Base-by-base conservation (phyloP, 1,139 yeast genomes). In the Yamadazyma blattariae region DNA sequence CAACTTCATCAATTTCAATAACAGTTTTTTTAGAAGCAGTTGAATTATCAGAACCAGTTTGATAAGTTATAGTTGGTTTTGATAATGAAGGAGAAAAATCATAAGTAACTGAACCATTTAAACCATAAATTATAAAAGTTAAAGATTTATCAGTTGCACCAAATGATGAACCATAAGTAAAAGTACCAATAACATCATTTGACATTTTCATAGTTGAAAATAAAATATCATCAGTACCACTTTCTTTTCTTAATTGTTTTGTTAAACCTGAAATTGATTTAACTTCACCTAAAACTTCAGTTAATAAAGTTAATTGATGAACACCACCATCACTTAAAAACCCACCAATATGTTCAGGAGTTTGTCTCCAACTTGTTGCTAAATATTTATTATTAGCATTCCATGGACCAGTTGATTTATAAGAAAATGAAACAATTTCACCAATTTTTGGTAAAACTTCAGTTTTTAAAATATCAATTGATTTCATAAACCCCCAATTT, bases 291-390 rank as follows among this genome's bases (percentile, higher is more conserved):
- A 89, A 69, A n/a, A 87, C 79, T 43, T 78, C 88, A 8, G 95
- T 87, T 49, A 89, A 73, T 30, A 87, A 65, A 3, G 96, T 96
- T 58, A 89, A 67, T 61, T 89, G 96, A 61, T 89, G 97, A 11
- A 89, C 97, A 56, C 97, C 97, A 50, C 96, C 96, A 54, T 89
- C 97, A 46, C 92, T 81, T 49, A 89, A 69, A 60, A 71, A 88
- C 0, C 97, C 97, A 39, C 97, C 97, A 45, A 88, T 75, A 54
- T 89, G 97, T 57, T 87, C 82, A 25, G 97, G 97, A 39, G 80
- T 72, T 55, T 74, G 75, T 71, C 97, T 81, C 97, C 97, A 89
- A 7, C 84, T 51, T 6, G 92, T 84, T 25, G 69, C 62, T 44
- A 82, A 63, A 57, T 87, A 89, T 56, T 83, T 79, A 61, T 75